phyloP scores from a whole-genome alignment of 2,329 filamentous ascomycete genomes.

The Zasmidium citrigriseum region DNA sequence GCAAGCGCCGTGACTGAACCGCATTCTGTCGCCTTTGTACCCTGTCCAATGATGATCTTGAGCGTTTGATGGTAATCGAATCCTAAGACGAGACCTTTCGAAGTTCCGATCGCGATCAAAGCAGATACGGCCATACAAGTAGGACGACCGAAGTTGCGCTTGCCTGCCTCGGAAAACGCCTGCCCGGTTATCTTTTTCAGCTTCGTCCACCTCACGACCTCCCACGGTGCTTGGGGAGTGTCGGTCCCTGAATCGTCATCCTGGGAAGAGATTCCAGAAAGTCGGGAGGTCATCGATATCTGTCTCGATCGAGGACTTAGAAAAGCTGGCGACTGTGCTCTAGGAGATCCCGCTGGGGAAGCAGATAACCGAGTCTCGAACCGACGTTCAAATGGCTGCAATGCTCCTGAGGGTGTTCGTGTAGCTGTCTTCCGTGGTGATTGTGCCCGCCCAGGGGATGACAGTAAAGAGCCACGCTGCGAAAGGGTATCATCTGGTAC shows the following conservation, averaged over 20 bases:
- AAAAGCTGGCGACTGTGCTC: conserved; percentile 76
- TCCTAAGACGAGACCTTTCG: conserved; percentile 89
- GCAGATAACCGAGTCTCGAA: conserved; percentile 86
- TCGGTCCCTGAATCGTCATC: conserved; percentile 51
- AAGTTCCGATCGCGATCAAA: conserved; percentile 85
- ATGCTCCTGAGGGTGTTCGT: conserved; percentile 72
- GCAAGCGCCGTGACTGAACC: conserved; percentile 85
- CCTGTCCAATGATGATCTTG: conserved; percentile 89
- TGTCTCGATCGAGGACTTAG: conserved; percentile 76
- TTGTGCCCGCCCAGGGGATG: conserved; percentile 72
- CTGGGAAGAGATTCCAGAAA: conserved; percentile 71
- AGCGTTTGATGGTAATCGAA: conserved; percentile 98
- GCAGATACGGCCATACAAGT: conserved; percentile 89
- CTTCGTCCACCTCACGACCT: conserved; percentile 94
- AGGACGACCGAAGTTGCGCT: conserved; percentile 86
- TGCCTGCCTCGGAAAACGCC: conserved; percentile 88
- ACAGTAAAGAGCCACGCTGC: conserved; percentile 62
- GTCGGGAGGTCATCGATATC: conserved; percentile 34
- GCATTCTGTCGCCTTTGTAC: conserved; percentile 91
- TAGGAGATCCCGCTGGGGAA: conserved; percentile 60
- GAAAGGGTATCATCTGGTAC: conserved; percentile 84
- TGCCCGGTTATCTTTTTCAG: conserved; percentile 86
- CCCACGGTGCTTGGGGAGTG: conserved; percentile 80
- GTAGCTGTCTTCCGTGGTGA: conserved; percentile 68
- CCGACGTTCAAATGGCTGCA: conserved; percentile 89